Evolutionary conservation across 2,329 filamentous ascomycete species (phyloP).

Genomic region (Penicillium sp.): DNA sequence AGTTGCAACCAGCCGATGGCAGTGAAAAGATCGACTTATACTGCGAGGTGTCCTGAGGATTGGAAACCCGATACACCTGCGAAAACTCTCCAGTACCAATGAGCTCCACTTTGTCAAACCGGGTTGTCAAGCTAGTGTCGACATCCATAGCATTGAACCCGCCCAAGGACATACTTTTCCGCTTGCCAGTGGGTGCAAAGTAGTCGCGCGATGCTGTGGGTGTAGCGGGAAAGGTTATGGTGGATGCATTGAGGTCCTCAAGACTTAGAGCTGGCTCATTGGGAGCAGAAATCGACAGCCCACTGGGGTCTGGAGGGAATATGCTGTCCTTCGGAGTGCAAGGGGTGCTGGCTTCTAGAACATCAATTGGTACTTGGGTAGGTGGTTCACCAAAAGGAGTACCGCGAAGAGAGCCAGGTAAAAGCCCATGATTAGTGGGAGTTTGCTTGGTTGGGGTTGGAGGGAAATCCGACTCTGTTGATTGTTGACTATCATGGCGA

Average conservation of each 20-base stretch:
- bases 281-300: slow-evolving; percentile 72
- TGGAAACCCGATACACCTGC: slow-evolving; percentile 75
- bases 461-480: slow-evolving; percentile 70
- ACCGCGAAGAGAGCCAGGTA: slow-evolving; percentile 2
- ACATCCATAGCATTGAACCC: slow-evolving; percentile 67
- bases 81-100: slow-evolving; percentile 92
- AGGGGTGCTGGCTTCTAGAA: slow-evolving; percentile 57
- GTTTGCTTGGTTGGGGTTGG: slow-evolving; percentile 81
- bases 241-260: slow-evolving; percentile 40
- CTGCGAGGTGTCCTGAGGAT: slow-evolving; percentile 33
- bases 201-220: slow-evolving; percentile 66
- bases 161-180: slow-evolving; percentile 66
- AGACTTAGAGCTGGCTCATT: slow-evolving; percentile 39
- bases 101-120: slow-evolving; percentile 76
- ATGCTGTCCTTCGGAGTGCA: slow-evolving; percentile 75
- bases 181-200: slow-evolving; percentile 55
- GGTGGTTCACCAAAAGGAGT: slow-evolving; percentile 19
- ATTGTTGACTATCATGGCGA: slow-evolving; percentile 53
- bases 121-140: slow-evolving; percentile 67
- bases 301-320: slow-evolving; percentile 74
- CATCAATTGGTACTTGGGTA: slow-evolving; percentile 60
- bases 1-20: slow-evolving; percentile 47
- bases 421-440: background rate
- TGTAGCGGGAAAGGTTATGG: slow-evolving; percentile 68
- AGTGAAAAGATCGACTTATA: slow-evolving; percentile 42